Base-by-base conservation (phyloP, 306 rosid species). In the Begonia peltatifolia region DNA sequence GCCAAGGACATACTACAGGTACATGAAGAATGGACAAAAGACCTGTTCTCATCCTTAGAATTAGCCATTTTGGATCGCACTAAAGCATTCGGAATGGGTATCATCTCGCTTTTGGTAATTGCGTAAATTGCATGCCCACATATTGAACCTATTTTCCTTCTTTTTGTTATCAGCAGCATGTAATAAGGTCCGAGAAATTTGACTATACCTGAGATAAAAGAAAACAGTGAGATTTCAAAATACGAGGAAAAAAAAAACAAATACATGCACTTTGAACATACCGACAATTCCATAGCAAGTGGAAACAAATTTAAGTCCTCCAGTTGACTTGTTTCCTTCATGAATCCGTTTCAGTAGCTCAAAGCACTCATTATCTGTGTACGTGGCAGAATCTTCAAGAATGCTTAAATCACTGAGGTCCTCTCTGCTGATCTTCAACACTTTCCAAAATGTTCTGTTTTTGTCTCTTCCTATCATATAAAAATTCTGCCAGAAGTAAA, bases 1-100 rank as follows among this genome's bases (percentile, higher is more conserved):
- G 75, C 76, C 71, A 73, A 67, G 76, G 77, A 79, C 82, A 63
- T 66, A 30, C 76, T 85, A 79, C 95, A 76, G 77, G 77, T 83
- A 79, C 99, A 83, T 75, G 88, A 78, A 87, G 67, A 83, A 79
- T 86, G 78, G 77, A 81, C 99, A 76, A 86, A 81, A 92, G 99
- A 92, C 99, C 99, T 92, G 93, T 92, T 92, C 80, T 92, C 99
- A 68, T 83, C 84, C 68, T 81, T 92, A 83, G 96, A 86, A 79
- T 61, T 75, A 64, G 93, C 83, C 87, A 86, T 62, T 65, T 81
- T 75, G 64, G 94, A 67, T 67, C 72, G 96, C 76, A 73, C 78
- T 50, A 79, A 58, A 63, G 94, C 56, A 72, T 81, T 84, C 23
- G 96, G 94, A 76, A 92, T 61, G 44, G 93, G 89, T 70, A 92